Conservation (phyloP, 108 stramenopile genomes). For the Cyclotella choctawhatcheeana region DNA sequence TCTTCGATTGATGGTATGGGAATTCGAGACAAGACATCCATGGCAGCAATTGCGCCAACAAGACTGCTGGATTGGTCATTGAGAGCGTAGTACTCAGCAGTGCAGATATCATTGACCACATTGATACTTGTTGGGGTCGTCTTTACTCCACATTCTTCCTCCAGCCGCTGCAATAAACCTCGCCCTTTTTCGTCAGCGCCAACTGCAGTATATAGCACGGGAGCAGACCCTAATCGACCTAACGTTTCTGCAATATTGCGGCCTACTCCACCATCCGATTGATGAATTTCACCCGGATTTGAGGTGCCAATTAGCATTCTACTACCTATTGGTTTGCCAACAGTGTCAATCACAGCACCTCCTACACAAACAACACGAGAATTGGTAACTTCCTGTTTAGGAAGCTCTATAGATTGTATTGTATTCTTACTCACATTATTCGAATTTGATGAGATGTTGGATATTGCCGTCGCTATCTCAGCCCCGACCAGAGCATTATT, state of each 20-base stretch:
- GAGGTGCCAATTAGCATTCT: slow-evolving; percentile 55
- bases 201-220: slow-evolving; percentile 71
- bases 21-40: slow-evolving; percentile 63
- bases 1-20: slow-evolving; percentile 43
- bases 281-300: slow-evolving; percentile 52
- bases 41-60: slow-evolving; percentile 86
- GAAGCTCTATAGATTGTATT: slow-evolving; percentile 16
- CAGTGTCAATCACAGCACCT: slow-evolving; percentile 79
- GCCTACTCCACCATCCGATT: slow-evolving; percentile 74
- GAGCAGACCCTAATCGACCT: slow-evolving; percentile 58
- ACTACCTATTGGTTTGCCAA: slow-evolving; percentile 57
- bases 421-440: slow-evolving; percentile 3
- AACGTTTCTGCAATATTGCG: slow-evolving; percentile 74
- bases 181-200: slow-evolving; percentile 74
- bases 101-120: slow-evolving; percentile 34
- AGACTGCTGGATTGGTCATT: slow-evolving; percentile 71
- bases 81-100: slow-evolving; percentile 84
- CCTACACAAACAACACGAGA: slow-evolving; percentile 82
- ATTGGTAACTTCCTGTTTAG: background rate
- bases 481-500: slow-evolving; percentile 92
- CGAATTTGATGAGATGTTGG: slow-evolving; percentile 16
- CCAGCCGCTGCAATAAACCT: slow-evolving; percentile 56
- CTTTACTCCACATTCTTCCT: slow-evolving; percentile 47
- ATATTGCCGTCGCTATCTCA: slow-evolving; percentile 86
- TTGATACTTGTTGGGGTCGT: slow-evolving; percentile 25